Conservation (phyloP, 2,329 filamentous ascomycete genomes). For the Cryphonectria parasitica region DNA sequence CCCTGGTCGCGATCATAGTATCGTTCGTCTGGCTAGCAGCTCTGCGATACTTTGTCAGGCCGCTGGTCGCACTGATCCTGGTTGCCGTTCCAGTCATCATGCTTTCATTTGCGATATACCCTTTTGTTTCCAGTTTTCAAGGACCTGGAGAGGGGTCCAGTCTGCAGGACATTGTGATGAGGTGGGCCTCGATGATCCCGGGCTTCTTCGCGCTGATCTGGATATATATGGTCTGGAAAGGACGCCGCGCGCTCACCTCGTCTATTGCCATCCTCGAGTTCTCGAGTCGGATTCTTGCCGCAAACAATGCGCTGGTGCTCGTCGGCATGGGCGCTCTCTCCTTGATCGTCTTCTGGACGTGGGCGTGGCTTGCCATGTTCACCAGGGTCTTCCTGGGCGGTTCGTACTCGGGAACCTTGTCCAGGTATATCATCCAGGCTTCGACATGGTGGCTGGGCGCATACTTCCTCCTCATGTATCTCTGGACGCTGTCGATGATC, state of each 20-base stretch:
- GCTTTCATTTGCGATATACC: slow-evolving; percentile 88
- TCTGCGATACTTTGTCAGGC: slow-evolving; percentile 82
- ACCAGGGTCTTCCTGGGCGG: slow-evolving; percentile 94
- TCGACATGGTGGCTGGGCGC: slow-evolving; percentile 95
- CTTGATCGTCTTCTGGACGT: slow-evolving; percentile 85
- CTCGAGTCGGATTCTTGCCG: slow-evolving; percentile 81
- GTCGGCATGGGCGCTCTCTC: slow-evolving; percentile 81
- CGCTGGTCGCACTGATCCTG: slow-evolving; percentile 79
- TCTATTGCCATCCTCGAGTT: slow-evolving; percentile 92
- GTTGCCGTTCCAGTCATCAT: slow-evolving; percentile 85
- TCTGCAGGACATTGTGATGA: slow-evolving; percentile 87
- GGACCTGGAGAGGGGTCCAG: slow-evolving; percentile 73
- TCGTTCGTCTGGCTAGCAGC: slow-evolving; percentile 90
- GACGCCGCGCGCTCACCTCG: slow-evolving; percentile 78
- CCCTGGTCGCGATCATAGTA: slow-evolving; percentile 84
- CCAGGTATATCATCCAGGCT: slow-evolving; percentile 77
- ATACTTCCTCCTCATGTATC: slow-evolving; percentile 90
- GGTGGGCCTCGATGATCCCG: slow-evolving; percentile 81
- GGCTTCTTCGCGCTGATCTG: slow-evolving; percentile 74
- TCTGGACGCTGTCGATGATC: slow-evolving; percentile 90
- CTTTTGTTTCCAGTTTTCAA: slow-evolving; percentile 87
- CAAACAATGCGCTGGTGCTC: slow-evolving; percentile 79
- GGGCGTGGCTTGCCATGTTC: slow-evolving; percentile 97
- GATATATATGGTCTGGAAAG: slow-evolving; percentile 81
- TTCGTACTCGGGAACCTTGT: slow-evolving; percentile 68